phyloP scores from a whole-genome alignment of 345 rosid species.

The Arabidopsis thaliana region TAIR10.1 NC_003076.8:18904501-18905000 shows the following conservation, averaged over 20 bases:
- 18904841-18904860: neutral
- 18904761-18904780: slow-evolving; percentile 17
- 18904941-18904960: neutral
- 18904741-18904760: slow-evolving; percentile 38
- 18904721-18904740: slow-evolving; percentile 34
- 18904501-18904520: slow-evolving; percentile 24
- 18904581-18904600: slow-evolving; percentile 35
- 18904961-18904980: slow-evolving; percentile 3
- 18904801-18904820: slow-evolving; percentile 10
- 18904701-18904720: slow-evolving; percentile 39
- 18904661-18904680: slow-evolving; percentile 35
- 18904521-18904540: slow-evolving; percentile 37
- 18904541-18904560: neutral
- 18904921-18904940: neutral
- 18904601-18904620: slow-evolving; percentile 37
- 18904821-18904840: neutral
- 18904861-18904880: neutral
- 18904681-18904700: slow-evolving; percentile 33
- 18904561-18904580: neutral
- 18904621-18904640: slow-evolving; percentile 32
- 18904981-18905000: neutral
- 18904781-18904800: slow-evolving; percentile 21
- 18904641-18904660: slow-evolving; percentile 30
- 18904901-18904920: neutral
- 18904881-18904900: neutral